Conservation (phyloP, 2,329 filamentous ascomycete genomes). For the Tolypocladium amazonense region DNA sequence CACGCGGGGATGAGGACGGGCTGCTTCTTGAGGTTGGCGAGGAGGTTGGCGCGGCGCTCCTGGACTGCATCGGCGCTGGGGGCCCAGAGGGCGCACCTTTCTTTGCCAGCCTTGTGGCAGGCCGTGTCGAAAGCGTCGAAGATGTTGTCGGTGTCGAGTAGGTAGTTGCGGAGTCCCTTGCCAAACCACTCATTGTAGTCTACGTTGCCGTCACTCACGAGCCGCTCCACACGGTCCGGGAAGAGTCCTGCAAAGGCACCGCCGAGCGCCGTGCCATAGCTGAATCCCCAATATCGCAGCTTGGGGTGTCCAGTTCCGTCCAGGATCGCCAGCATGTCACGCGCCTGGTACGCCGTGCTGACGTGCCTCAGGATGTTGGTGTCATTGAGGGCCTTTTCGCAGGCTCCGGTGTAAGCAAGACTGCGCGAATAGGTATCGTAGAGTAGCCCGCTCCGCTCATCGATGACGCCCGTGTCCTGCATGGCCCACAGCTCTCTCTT, state of each 20-base stretch:
- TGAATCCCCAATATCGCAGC: conserved; percentile 43
- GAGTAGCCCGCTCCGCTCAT: conserved; percentile 34
- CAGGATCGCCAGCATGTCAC: conserved; percentile 38
- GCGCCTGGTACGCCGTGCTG: conserved; percentile 31
- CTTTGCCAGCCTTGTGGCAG: conserved; percentile 41
- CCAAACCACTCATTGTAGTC: conserved; percentile 45
- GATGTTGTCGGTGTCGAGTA: conserved; percentile 43
- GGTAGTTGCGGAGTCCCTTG: conserved; percentile 32
- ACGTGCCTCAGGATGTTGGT: conserved; percentile 28
- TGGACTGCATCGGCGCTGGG: conserved; percentile 25
- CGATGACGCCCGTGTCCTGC: conserved; percentile 31
- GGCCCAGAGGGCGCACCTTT: conserved; percentile 33
- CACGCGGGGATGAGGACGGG: conserved; percentile 31
- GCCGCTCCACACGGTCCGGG: conserved; percentile 36
- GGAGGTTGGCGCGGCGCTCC: conserved; percentile 25
- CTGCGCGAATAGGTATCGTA: conserved; percentile 33
- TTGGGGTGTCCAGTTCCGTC: conserved; percentile 27
- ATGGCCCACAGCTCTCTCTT: conserved; percentile 31
- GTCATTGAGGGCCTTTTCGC: conserved; percentile 25
- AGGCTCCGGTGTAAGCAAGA: conserved; percentile 29
- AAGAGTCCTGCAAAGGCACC: conserved; percentile 41
- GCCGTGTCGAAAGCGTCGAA: conserved; percentile 41
- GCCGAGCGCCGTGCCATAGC: conserved; percentile 43
- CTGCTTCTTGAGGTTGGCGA: conserved; percentile 26
- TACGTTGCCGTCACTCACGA: conserved; percentile 32